Conservation (phyloP, 2,329 filamentous ascomycete genomes). For the Penicillium sp. region DNA sequence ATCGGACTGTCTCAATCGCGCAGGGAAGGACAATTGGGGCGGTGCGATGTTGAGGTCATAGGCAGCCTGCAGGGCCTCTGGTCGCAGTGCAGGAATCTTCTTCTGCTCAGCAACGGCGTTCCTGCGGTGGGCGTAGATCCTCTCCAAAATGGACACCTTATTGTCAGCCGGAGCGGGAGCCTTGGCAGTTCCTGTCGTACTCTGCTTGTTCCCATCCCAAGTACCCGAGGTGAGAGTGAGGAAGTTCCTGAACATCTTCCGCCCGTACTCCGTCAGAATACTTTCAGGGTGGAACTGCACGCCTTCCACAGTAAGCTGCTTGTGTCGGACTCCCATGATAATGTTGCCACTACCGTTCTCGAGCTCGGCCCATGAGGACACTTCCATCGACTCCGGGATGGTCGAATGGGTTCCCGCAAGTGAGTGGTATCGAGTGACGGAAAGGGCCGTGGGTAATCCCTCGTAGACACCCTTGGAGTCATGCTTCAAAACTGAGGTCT, state of each 20-base stretch:
- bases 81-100: conserved; percentile 77
- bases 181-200: conserved; percentile 17
- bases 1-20: conserved; percentile 74
- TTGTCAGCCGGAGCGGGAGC: conserved; percentile 45
- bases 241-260: conserved; percentile 90
- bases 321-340: conserved; percentile 96
- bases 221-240: conserved; percentile 83
- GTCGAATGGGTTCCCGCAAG: conserved; percentile 88
- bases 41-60: conserved; percentile 84
- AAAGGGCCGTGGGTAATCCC: conserved; percentile 73
- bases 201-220: conserved; percentile 73
- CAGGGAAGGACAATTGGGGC: conserved; percentile 75
- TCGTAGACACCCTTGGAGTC: conserved; percentile 90
- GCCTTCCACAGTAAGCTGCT: conserved; percentile 84
- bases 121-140: conserved; percentile 81
- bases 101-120: conserved; percentile 77
- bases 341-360: conserved; percentile 73
- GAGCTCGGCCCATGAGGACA: conserved; percentile 82
- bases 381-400: conserved; percentile 78
- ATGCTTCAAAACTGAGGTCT: conserved; percentile 87
- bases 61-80: conserved; percentile 77
- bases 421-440: conserved; percentile 94
- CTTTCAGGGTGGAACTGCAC: conserved; percentile 98
- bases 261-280: conserved; percentile 85
- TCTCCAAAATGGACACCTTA: conserved; percentile 82